Conservation (phyloP, 345 rosid species). For the Eucalyptus dawsonii region DNA sequence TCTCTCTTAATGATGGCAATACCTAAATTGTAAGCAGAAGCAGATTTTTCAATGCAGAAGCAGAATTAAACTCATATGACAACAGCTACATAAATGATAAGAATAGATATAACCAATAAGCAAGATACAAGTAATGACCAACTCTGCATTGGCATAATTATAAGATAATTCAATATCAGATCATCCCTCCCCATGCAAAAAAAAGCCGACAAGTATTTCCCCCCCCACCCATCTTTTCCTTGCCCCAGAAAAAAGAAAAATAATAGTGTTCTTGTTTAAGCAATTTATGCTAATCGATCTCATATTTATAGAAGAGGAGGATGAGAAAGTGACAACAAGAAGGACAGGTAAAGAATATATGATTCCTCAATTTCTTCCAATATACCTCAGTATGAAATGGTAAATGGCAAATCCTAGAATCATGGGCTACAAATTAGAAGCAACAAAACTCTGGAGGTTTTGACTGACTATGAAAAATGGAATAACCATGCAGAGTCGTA, state of each 20-base stretch:
- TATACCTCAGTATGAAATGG: not conserved
- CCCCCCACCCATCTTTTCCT: not conserved
- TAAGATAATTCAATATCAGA: not conserved
- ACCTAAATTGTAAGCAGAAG: slow-evolving; percentile 14
- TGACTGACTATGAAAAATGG: not conserved
- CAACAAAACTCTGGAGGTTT: not conserved
- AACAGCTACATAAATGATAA: not conserved
- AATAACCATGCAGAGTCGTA: not conserved
- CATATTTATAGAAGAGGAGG: not conserved
- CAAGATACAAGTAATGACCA: not conserved
- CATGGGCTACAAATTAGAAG: not conserved
- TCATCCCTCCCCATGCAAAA: not conserved
- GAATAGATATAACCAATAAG: not conserved
- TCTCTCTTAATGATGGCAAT: slow-evolving; percentile 39
- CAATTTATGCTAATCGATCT: not conserved
- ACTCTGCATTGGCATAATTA: not conserved
- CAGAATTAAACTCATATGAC: not conserved
- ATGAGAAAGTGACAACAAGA: not conserved
- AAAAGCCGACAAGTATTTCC: not conserved
- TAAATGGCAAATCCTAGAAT: not conserved
- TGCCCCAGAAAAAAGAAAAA: not conserved
- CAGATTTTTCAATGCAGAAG: not conserved
- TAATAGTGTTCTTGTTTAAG: not conserved
- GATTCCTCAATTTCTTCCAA: not conserved
- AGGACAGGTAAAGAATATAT: not conserved